phyloP scores from a whole-genome alignment of 106 monocot species.

The Hemerocallis citrina region DNA sequence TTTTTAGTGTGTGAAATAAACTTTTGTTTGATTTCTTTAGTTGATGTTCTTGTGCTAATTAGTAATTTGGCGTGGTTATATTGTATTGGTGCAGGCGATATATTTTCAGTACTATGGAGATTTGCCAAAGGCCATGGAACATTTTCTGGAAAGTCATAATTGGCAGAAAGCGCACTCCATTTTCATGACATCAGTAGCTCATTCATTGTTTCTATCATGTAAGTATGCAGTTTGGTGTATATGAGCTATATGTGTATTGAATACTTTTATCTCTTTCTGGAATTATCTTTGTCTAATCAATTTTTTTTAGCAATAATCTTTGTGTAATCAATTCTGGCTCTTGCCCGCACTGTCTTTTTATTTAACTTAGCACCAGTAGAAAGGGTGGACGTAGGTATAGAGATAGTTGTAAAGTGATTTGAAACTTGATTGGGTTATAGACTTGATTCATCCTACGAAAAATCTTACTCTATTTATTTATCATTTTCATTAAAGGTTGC shows the following conservation, averaged over 20 bases:
- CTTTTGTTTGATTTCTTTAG: neutral
- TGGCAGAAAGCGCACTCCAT: conserved; percentile 92
- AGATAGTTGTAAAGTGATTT: no score
- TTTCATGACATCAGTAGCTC: conserved; percentile 79
- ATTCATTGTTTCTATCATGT: conserved; percentile 82
- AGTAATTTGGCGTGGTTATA: conserved; percentile 4
- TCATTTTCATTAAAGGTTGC: no score
- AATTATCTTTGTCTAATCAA: neutral
- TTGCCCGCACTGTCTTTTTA: no score
- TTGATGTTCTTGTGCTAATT: neutral
- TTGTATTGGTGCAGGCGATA: conserved; percentile 54
- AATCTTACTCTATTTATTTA: no score
- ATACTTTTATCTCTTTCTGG: neutral
- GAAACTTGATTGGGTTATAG: no score
- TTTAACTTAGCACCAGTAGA: no score
- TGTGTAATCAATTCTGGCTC: no score
- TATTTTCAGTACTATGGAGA: conserved; percentile 80
- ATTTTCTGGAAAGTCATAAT: conserved; percentile 73
- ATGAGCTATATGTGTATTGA: no score
- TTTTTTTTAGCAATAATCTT: neutral
- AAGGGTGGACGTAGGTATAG: no score
- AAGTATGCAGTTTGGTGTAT: conserved; percentile 18
- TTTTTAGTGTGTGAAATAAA: neutral
- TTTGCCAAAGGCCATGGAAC: conserved; percentile 60
- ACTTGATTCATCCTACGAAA: no score